These are phyloP conservation scores for Macaranga tanarius DNA, from an alignment of 441 rosid species.

Conservation along the genomic window DNA sequence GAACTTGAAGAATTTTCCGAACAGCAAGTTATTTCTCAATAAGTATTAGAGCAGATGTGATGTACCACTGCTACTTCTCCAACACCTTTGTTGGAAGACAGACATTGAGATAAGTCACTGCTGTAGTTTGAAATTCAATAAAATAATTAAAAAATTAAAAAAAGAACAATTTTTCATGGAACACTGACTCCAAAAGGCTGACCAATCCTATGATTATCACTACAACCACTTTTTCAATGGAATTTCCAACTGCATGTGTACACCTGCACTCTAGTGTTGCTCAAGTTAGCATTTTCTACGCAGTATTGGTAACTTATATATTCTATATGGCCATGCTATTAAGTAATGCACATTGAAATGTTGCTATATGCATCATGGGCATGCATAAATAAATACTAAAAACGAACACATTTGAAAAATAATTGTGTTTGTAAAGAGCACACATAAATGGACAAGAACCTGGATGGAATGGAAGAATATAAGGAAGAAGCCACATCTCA, in stretches of 20 bases:
- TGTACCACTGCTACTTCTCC: no score
- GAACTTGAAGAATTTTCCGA: no score
- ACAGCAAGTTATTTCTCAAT: no score
- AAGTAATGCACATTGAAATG: neutral
- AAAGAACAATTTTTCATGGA: neutral
- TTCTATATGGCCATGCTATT: neutral
- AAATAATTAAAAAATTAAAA: no score
- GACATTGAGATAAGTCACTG: no score
- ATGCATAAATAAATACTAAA: no score
- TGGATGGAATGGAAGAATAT: slow-evolving; percentile 60
- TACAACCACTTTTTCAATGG: neutral
- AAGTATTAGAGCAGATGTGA: no score
- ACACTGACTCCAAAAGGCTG: neutral
- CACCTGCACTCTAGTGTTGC: neutral
- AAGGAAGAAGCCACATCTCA: slow-evolving; percentile 75
- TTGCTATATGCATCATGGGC: no score
- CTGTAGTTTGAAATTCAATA: no score
- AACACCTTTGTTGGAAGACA: no score
- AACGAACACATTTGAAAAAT: no score
- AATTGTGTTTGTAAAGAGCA: neutral
- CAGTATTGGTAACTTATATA: neutral
- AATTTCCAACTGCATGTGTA: neutral
- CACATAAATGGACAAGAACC: slow-evolving; percentile 24
- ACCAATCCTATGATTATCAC: neutral
- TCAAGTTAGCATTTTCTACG: neutral